These are phyloP conservation scores for Saposhnikovia divaricata DNA, from an alignment of 129 eudicot genomes.

Conservation along the genomic window DNA sequence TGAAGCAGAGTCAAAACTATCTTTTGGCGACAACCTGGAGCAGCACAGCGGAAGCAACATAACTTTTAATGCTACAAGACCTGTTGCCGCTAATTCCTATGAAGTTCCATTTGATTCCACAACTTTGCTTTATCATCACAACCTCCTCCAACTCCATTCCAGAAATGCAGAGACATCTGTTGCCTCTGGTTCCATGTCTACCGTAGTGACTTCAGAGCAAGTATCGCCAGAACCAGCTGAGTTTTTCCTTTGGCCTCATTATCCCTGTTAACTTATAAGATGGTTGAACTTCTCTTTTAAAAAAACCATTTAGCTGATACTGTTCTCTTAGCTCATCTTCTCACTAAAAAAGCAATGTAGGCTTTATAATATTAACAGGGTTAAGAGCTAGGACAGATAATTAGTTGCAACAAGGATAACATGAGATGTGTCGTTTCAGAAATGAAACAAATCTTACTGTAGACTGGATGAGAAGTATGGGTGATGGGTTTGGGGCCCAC, in stretches of 20 bases:
- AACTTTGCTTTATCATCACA: conserved; percentile 43
- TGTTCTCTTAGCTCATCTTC: conserved; percentile 1
- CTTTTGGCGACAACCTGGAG: conserved; percentile 26
- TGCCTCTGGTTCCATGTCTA: conserved; percentile 27
- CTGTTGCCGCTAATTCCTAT: conserved; percentile 36
- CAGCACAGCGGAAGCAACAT: conserved; percentile 45
- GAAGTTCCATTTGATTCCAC: conserved; percentile 49
- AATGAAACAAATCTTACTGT: background rate
- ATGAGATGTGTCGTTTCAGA: background rate
- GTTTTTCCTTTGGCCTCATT: conserved; percentile 77
- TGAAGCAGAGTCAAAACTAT: conserved; percentile 47
- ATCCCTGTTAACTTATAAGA: conserved; percentile 14
- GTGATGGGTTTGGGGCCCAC: background rate
- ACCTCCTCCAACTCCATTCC: conserved; percentile 49
- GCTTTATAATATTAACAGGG: background rate
- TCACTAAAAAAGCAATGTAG: background rate
- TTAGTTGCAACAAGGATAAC: background rate
- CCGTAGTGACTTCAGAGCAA: conserved; percentile 29
- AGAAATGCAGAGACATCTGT: conserved; percentile 25
- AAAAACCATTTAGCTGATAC: background rate
- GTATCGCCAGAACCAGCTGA: conserved; percentile 50
- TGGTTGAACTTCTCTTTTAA: background rate
- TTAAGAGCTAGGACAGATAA: background rate
- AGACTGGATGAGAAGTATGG: background rate
- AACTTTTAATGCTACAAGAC: conserved; percentile 38